Conservation (phyloP, 805 yeast species). For the Lachancea dasiensis region DNA sequence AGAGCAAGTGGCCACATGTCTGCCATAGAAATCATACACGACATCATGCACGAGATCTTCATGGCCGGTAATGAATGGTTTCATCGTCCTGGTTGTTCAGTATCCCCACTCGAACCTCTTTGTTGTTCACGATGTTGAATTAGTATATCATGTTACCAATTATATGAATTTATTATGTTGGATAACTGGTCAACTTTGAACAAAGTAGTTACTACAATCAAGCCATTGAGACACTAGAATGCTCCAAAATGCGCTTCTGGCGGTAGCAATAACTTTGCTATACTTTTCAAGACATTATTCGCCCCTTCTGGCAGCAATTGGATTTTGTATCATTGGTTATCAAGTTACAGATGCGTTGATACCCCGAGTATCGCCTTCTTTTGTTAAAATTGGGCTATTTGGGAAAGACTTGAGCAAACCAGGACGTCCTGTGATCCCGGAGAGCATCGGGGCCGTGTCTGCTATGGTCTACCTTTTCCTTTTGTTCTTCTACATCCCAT, state of each 20-base stretch:
- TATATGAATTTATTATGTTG: no score
- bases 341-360: conserved; percentile 52
- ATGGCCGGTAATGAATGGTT: conserved; percentile 83
- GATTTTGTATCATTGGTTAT: conserved; percentile 65
- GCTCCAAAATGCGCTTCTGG: conserved; percentile 1
- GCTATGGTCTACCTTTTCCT: conserved; percentile 75
- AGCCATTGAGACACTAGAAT: neutral
- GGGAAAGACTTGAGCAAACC: conserved; percentile 80
- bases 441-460: conserved; percentile 85
- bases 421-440: conserved; percentile 76
- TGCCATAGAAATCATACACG: conserved; percentile 88
- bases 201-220: neutral
- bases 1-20: conserved; percentile 87
- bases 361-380: conserved; percentile 61
- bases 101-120: no score
- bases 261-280: conserved; percentile 8
- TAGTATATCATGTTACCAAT: no score
- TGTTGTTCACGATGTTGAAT: no score
- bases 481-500: conserved; percentile 83
- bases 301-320: conserved; percentile 44
- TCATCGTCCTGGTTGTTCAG: conserved; percentile 32
- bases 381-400: conserved; percentile 70
- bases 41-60: conserved; percentile 89
- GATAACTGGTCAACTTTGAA: neutral
- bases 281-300: conserved; percentile 22